Evolutionary conservation across 768 basidiomycete genomes (phyloP), one percentile per base, ranked within the genome.

Genomic region (Collybia mongolica): DNA sequence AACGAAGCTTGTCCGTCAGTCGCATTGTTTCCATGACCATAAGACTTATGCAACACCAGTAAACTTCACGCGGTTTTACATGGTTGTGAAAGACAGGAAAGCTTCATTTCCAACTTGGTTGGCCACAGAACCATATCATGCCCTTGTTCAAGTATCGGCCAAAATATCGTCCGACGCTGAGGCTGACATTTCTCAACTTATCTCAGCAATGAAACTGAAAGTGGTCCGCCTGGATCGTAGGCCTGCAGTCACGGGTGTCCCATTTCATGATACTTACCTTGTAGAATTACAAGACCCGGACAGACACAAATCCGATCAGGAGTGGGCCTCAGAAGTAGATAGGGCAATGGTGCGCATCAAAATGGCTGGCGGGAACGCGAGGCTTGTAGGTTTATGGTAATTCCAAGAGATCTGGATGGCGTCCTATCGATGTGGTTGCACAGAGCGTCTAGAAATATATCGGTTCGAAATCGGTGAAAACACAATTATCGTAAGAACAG

Each of bases 1-100:
- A 79, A 87, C 54, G 72, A 72, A 46, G 60, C 72, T 37, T 64
- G 86, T 83, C 61, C 32, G 66, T 49, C 24, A 20, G 36, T 22
- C 26, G 22, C 22, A 43, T 2, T 28, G n/a, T 26, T n/a, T 1
- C 23, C 26, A 14, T 26, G 39, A 11, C 39, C 48, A 32, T 18
- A 23, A 41, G 37, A 23, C 37, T 19, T 38, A 36, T 40, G 47
- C 35, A 32, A 14, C 38, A 28, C 19, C 62, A 89, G 88, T 65
- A 17, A 89, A 90, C 56, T 80, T 72, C 45, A 90, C 88, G 5
- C 79, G 86, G 37, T 90, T 90, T 67, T 86, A 80, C 56, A 67
- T 88, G 40, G 55, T 88, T 49, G 69, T 77, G 3, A 63, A 69
- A 24, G 68, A 72, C 12, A 59, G 57, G 29, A 60, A 72, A 3